Percentiles rank a stretch among this genome's conserved stretches.
Evolutionary conservation across 371 early-diverging fungal genomes (phyloP).

Genomic region (Batrachochytrium dendrobatidis): DNA sequence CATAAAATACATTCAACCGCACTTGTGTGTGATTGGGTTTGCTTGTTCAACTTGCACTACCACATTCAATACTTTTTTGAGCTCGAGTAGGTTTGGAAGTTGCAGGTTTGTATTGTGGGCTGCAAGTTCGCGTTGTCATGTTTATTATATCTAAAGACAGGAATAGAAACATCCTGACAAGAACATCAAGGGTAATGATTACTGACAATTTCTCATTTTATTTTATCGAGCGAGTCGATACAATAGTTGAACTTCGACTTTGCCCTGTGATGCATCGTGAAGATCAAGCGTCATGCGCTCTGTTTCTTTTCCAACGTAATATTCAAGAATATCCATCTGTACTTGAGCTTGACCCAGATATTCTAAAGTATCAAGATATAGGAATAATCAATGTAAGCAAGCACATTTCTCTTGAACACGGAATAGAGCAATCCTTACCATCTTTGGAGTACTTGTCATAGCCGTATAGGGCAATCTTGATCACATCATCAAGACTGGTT

Average conservation of each 20-base stretch:
- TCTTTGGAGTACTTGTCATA: conserved; percentile 29
- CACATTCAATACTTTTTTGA: no score
- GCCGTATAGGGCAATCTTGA: conserved; percentile 21
- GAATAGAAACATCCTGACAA: no score
- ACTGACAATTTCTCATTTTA: no score
- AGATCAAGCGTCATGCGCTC: conserved; percentile 21
- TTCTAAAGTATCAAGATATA: conserved; percentile 9
- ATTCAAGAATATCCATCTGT: conserved; percentile 30
- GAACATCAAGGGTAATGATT: no score
- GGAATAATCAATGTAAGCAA: neutral
- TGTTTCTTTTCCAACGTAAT: conserved; percentile 29
- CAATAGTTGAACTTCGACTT: conserved; percentile 6
- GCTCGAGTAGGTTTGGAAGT: no score
- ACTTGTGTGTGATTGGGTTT: no score
- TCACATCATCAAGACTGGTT: conserved; percentile 17
- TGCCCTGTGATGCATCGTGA: conserved; percentile 12
- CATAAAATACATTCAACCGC: no score
- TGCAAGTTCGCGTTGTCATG: no score
- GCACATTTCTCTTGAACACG: no score
- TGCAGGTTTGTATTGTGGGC: no score
- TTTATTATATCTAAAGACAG: no score
- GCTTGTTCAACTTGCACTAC: no score
- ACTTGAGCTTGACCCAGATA: conserved; percentile 25
- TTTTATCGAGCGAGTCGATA: neutral
- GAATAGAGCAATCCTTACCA: conserved; percentile 13